Base-by-base conservation (phyloP, 78 protist genomes). In the Reticulomyxa filosa region DNA sequence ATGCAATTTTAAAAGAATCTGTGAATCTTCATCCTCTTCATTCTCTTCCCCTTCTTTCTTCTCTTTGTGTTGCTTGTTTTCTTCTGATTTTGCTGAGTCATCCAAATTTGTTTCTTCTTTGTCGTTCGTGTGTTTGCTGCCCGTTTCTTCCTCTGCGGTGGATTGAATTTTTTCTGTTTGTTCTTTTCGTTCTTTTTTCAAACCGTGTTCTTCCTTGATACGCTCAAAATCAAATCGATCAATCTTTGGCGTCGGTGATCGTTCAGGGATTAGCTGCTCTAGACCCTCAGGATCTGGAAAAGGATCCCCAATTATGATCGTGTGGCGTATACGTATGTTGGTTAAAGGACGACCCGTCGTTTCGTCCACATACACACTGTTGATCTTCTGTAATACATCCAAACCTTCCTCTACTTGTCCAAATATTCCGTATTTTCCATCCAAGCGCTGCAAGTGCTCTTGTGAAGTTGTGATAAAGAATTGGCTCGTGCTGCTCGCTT, bases 301-400 rank as follows among this genome's bases (percentile, higher is more conserved):
- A 10, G 98, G 98, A 35, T 93, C 97, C 64, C 74, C 87, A 38
- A 93, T 78, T 2, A 93, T 38, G 55, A 74, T 67, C 33, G 95
- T 88, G 76, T 90, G 93, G 36, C 73, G 37, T 51, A 86, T 81
- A 26, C 94, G 63, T 17, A 81, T 48, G 57, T 79, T 73, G 4
- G 74, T 78, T 26, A 51, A 65, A 4, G 98, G 98, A 20, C 73
- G 46, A 48, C 74, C n/a, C n/a, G n/a, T 62, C 0, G 68, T 30
- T 0, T 64, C 39, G 65, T 90, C 93, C 7, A 27, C 57, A 29
- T 70, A 75, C 1, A 72, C 74, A 20, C 1, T 23, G 25, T 33
- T 64, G 50, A 73, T 64, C 34, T 73, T 42, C 20, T 23, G 11
- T 30, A 73, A 38, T 26, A 73, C 69, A 6, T 86, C 90, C 17